A percentile compares a stretch with the other conserved stretches of the same genome.
Conservation (phyloP, 2,329 filamentous ascomycete species). For the Phaeosphaeriaceae sp. region DNA sequence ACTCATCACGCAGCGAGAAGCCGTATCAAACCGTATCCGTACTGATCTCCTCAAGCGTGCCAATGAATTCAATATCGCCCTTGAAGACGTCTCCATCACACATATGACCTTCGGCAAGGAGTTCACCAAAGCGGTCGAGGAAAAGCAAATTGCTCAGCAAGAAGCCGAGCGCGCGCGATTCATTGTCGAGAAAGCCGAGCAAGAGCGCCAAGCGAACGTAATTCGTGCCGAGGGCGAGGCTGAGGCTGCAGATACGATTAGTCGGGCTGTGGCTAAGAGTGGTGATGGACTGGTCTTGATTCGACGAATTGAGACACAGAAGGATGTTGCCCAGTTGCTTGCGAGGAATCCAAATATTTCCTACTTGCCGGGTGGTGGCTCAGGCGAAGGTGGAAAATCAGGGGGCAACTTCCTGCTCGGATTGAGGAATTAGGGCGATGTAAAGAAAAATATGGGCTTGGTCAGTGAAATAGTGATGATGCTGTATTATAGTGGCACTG, state of each 20-base stretch:
- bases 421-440: constrained; percentile 56
- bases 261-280: constrained; percentile 88
- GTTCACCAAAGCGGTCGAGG: constrained; percentile 97
- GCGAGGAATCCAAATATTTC: constrained; percentile 93
- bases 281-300: constrained; percentile 96
- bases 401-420: constrained; percentile 70
- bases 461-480: constrained; percentile 1
- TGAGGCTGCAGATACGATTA: constrained; percentile 94
- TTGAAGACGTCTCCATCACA: constrained; percentile 98
- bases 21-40: constrained; percentile 93
- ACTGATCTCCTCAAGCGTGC: constrained; percentile 90
- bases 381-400: constrained; percentile 64
- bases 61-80: constrained; percentile 96
- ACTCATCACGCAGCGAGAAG: constrained; percentile 96
- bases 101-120: constrained; percentile 99
- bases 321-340: constrained; percentile 91
- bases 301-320: constrained; percentile 93
- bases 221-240: constrained; percentile 98
- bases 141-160: constrained; percentile 99
- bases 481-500: constrained; percentile 38
- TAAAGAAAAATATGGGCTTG: not conserved
- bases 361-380: constrained; percentile 79
- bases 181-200: constrained; percentile 98
- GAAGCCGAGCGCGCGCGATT: constrained; percentile 97
- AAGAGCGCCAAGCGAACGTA: constrained; percentile 97